Evolutionary conservation across 495 filamentous ascomycete genomes (phyloP).

Genomic region (Bacidia rubella): DNA sequence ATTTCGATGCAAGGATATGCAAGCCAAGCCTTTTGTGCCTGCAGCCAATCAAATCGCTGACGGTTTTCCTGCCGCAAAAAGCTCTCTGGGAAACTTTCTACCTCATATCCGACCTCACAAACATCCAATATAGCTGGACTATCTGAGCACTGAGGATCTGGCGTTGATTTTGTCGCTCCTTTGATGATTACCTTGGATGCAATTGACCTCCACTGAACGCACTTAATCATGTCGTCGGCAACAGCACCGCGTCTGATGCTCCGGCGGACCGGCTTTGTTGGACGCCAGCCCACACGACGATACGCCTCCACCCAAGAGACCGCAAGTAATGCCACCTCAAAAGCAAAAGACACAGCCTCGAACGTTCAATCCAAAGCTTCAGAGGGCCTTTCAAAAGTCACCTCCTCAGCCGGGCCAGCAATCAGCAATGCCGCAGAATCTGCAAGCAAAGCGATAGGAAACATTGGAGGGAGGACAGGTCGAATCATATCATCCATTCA

Average conservation of each 20-base stretch:
- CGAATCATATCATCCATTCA: conserved; percentile 67
- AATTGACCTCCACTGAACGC: background rate
- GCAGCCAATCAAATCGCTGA: conserved; percentile 2
- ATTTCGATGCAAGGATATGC: background rate
- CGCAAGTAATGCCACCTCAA: conserved; percentile 38
- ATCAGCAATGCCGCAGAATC: conserved; percentile 56
- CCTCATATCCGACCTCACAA: background rate
- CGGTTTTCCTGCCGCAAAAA: conserved; percentile 7
- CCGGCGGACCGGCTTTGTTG: conserved; percentile 42
- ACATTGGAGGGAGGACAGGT: conserved; percentile 75
- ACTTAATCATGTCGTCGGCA: conserved; percentile 29
- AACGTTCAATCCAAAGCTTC: conserved; percentile 61
- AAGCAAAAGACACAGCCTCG: conserved; percentile 52
- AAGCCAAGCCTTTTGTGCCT: background rate
- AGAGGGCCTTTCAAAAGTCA: conserved; percentile 73
- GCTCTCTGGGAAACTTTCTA: background rate
- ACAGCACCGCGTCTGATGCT: conserved; percentile 44
- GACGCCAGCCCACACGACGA: conserved; percentile 39
- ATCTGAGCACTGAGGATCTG: too few species aligned
- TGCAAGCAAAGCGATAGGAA: conserved; percentile 49
- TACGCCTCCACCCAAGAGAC: conserved; percentile 59
- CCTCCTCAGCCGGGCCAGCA: conserved; percentile 64
- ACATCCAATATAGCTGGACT: too few species aligned
- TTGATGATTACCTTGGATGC: too few species aligned
- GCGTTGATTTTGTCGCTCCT: too few species aligned